A percentile compares a stretch with the other conserved stretches of the same genome.
Evolutionary conservation across 225 moss, liverwort and hornwort genomes (phyloP).

Genomic region (Straminergon stramineum): DNA sequence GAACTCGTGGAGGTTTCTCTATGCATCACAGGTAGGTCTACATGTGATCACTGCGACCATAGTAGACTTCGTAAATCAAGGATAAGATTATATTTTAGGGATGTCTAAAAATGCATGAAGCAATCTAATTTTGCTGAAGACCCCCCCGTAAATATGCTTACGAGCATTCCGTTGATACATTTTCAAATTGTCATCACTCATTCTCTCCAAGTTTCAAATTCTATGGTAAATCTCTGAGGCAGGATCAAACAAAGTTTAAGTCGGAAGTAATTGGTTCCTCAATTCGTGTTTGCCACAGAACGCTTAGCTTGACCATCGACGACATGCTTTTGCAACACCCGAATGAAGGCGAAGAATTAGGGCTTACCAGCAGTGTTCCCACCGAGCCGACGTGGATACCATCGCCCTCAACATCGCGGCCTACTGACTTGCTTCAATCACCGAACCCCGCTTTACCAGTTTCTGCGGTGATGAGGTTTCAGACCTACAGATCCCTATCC

Average conservation of each 20-base stretch:
- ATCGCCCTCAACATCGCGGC: not conserved
- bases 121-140: not conserved
- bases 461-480: not conserved
- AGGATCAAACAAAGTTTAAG: not conserved
- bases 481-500: not conserved
- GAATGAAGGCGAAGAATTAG: not conserved
- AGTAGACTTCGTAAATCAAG: not conserved
- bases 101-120: not conserved
- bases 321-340: conserved; percentile 1
- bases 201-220: not conserved
- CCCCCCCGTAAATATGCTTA: no score
- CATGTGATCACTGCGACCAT: not conserved
- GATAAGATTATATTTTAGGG: not conserved
- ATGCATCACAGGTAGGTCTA: not conserved
- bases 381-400: not conserved
- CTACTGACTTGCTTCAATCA: not conserved
- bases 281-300: not conserved
- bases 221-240: not conserved
- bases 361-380: not conserved
- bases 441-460: not conserved
- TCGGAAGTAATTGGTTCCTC: not conserved
- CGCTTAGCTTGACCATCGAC: not conserved
- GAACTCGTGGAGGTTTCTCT: not conserved
- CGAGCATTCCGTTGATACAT: not conserved
- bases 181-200: not conserved